phyloP scores from a whole-genome alignment of 257 asterid species.

The Rhazya stricta region DNA sequence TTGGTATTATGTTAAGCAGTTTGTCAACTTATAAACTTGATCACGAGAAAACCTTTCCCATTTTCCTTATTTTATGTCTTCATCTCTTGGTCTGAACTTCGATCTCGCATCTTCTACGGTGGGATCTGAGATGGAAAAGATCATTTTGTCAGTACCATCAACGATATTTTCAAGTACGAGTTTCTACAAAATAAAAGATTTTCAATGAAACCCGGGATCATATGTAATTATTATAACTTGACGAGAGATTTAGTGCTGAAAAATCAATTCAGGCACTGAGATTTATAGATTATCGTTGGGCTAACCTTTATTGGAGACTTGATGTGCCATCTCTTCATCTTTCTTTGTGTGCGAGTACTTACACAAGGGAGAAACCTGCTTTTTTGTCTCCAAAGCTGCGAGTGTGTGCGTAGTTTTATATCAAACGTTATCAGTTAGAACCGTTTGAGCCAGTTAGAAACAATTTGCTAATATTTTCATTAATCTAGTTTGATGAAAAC shows the following conservation, averaged over 20 bases:
- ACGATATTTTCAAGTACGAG: not conserved
- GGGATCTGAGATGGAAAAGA: slow-evolving; percentile 10
- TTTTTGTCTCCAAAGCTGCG: too few relatives aligned
- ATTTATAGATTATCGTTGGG: not conserved
- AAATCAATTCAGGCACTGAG: not conserved
- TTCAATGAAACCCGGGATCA: not conserved
- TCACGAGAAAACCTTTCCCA: not conserved
- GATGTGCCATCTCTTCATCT: not conserved
- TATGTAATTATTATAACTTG: not conserved
- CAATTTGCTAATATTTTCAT: not conserved
- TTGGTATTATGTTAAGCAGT: not conserved
- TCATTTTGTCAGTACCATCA: slow-evolving; percentile 4
- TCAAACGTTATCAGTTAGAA: too few relatives aligned
- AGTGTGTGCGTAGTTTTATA: too few relatives aligned
- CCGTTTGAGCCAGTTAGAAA: not conserved
- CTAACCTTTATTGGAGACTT: not conserved
- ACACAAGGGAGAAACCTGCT: not conserved
- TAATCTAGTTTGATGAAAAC: not conserved
- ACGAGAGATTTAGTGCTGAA: not conserved
- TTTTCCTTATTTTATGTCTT: not conserved
- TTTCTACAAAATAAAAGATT: too few relatives aligned
- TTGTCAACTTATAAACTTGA: not conserved
- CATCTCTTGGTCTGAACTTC: not conserved
- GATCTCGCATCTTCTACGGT: not conserved
- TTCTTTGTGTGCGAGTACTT: not conserved